Percentiles rank a stretch among this genome's conserved stretches.
Conservation (phyloP, 352 stramenopile species). For the Phytopythium chamaehyphon region DNA sequence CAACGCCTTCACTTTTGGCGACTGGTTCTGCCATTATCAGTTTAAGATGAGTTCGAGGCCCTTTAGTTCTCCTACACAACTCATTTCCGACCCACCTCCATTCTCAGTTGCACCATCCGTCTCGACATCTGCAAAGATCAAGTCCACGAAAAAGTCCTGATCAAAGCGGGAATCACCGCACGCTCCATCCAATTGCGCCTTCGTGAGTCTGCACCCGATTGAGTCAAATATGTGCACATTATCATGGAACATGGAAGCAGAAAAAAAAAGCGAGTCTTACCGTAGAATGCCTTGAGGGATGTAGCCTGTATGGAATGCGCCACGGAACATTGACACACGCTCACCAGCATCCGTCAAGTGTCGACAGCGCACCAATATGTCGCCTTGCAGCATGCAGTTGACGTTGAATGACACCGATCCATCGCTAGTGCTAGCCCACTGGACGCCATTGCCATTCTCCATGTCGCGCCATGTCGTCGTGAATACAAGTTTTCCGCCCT, state of each 20-base stretch:
- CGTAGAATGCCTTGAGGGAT: conserved; percentile 93
- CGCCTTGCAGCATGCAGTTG: conserved; percentile 95
- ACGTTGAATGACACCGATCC: conserved; percentile 93
- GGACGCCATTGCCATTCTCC: conserved; percentile 83
- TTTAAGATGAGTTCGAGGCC: too few species aligned
- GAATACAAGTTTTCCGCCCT: conserved; percentile 94
- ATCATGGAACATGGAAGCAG: too few species aligned
- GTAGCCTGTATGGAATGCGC: conserved; percentile 98
- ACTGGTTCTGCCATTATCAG: neutral
- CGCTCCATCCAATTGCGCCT: conserved; percentile 94
- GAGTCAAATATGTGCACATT: too few species aligned
- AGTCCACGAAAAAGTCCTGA: conserved; percentile 95
- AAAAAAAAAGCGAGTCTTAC: conserved; percentile 20
- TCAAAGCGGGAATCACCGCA: conserved; percentile 92
- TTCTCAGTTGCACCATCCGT: conserved; percentile 37
- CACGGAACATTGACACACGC: conserved; percentile 96
- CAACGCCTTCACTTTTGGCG: conserved; percentile 65
- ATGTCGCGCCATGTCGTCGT: conserved; percentile 90
- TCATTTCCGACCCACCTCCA: neutral
- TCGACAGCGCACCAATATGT: conserved; percentile 95
- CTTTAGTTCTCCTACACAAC: neutral
- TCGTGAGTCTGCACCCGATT: conserved; percentile 79
- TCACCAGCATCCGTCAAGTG: conserved; percentile 90
- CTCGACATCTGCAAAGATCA: conserved; percentile 95
- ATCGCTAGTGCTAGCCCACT: conserved; percentile 88